Percentiles rank a stretch among this genome's conserved stretches.
Evolutionary conservation across 23 red algal species (phyloP).

Genomic region (Chondrus crispus): DNA sequence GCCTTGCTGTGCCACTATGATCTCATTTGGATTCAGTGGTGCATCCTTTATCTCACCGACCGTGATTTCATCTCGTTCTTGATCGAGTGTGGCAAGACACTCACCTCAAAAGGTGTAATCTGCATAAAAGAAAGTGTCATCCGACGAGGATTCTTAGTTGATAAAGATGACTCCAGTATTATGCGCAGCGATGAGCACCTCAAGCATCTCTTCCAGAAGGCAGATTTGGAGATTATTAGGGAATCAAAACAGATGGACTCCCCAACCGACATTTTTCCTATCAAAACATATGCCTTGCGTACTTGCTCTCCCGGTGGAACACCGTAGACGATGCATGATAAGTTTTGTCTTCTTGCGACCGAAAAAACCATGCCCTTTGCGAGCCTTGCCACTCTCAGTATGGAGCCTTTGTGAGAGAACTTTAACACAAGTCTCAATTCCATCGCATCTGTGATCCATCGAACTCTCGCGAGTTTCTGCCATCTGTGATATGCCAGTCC

Average conservation of each 20-base stretch:
- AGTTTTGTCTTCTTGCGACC: background rate
- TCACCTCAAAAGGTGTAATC: slow-evolving; percentile 23
- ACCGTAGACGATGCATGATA: background rate
- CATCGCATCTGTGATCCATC: no score
- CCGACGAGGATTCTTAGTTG: slow-evolving; percentile 46
- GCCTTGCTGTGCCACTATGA: slow-evolving; percentile 11
- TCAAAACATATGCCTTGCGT: slow-evolving; percentile 24
- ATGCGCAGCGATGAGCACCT: slow-evolving; percentile 61
- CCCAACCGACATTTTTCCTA: slow-evolving; percentile 10
- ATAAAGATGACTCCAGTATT: slow-evolving; percentile 62
- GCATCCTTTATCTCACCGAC: slow-evolving; percentile 74
- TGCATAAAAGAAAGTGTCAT: slow-evolving; percentile 64
- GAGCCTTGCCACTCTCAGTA: background rate
- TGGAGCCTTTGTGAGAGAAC: background rate
- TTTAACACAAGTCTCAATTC: no score
- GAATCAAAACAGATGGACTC: background rate
- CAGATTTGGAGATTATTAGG: slow-evolving; percentile 22
- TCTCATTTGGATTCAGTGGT: slow-evolving; percentile 78
- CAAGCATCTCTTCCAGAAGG: slow-evolving; percentile 35
- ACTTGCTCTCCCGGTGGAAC: background rate
- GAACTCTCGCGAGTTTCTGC: no score
- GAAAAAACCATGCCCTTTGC: background rate
- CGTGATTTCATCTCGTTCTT: slow-evolving; percentile 60
- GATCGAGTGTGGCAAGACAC: background rate
- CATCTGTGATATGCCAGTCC: no score